Base-by-base conservation (phyloP, 805 yeast species). In the Zygotorulaspora chibaensis region DNA sequence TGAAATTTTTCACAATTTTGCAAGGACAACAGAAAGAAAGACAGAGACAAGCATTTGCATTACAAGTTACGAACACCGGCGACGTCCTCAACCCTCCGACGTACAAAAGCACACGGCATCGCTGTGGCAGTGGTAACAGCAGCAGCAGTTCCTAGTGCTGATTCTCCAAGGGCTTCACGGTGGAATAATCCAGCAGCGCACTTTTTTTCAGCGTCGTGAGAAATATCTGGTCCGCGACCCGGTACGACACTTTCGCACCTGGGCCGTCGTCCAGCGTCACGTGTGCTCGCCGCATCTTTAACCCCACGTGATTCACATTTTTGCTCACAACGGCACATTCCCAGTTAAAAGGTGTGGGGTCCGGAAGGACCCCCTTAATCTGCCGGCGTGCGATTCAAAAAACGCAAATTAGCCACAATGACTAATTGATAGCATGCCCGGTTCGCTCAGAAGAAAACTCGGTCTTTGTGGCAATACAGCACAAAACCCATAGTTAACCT, bases 191-290 rank as follows among this genome's bases (percentile, higher is more conserved):
- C 33, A 29, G 15, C 15, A 13, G 33, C 9, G 8, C n/a, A 13
- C 33, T 29, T n/a, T 45, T 45, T 47, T 45, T 45, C 47, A 28
- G 45, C 50, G 50, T 47, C 40, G 39, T 36, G 50, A 27, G 50
- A 47, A 47, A 40, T 10, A 23, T 9, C 30, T 17, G 45, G 50
- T 30, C 46, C 42, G 35, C 33, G 16, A 7, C 15, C 41, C 38
- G 38, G 36, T 30, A 47, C 38, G 17, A 28, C 16, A 36, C 23
- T 35, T 47, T 43, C 48, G 34, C 48, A 25, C 42, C 38, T n/a
- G 11, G 35, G 35, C 35, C 35, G n/a, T 2, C 35, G 18, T 31
- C 25, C 7, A 4, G 25, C n/a, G 25, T 20, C 25, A 20, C 25
- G 25, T 20, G 25, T 20, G 7, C 4, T 5, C 7, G 7, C 25